Base-by-base conservation (phyloP, 2,329 filamentous ascomycete species). In the Cercospora canescens region DNA sequence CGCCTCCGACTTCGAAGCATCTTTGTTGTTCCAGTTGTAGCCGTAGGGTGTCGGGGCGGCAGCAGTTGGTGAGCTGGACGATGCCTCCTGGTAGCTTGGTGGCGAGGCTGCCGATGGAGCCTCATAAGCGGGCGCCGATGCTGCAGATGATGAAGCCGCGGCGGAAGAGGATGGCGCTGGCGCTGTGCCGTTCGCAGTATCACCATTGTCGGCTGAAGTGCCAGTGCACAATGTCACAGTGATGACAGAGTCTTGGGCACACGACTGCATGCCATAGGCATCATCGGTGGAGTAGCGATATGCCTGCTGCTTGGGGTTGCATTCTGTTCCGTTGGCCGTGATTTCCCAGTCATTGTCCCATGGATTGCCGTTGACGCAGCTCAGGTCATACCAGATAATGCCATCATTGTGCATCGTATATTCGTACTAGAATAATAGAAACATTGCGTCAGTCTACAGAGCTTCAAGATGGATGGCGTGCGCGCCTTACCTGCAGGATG, bases 211-310 rank as follows among this genome's bases (percentile, higher is more conserved):
- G 32, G 50, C 63, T 14, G 69, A 67, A 24, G 58, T 37, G 58
- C 74, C 75, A 58, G 76, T 76, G 74, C 77, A 79, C 41, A 79
- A 72, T 37, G 73, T 75, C 65, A 79, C 76, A 28, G 74, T 78
- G 71, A 79, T 76, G 67, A 68, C 69, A 39, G 74, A 66, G 60
- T 74, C 70, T 24, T 71, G 64, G 21, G 68, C 54, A 71, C 76
- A 78, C n/a, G 72, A 70, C 71, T 79, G 77, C 77, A 78, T 78
- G 63, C 77, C 77, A 57, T 77, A 76, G 64, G 76, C 75, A 65
- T 79, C 77, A 66, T 79, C 77, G 63, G 76, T 79, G 34, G 76
- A 70, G 71, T 78, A 78, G 54, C 73, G 73, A 73, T 79, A 79
- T 62, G 77, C 76, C 48, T 72, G 68, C 67, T 78, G 76, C 69